A percentile compares a stretch with the other conserved stretches of the same genome.
Evolutionary conservation across 208 protist genomes (phyloP).

Genomic region (Trichomonas gallinae): DNA sequence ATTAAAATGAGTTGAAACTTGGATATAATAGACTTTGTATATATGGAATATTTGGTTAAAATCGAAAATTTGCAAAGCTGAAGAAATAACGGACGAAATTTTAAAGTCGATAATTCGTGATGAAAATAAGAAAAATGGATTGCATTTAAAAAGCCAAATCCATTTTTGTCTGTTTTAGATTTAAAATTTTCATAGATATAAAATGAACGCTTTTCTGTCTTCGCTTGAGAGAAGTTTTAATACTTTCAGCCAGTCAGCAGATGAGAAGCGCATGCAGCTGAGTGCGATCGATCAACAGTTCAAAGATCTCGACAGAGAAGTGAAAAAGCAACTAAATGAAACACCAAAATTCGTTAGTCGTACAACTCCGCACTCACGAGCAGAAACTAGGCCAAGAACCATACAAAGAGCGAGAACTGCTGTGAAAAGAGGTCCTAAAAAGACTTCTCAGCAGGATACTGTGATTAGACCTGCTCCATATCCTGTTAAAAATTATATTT

Average conservation of each 20-base stretch:
- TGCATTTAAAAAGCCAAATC: too few relatives aligned
- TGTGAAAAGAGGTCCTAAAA: background rate
- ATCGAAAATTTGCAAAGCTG: too few relatives aligned
- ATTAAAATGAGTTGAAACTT: too few relatives aligned
- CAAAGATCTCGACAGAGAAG: background rate
- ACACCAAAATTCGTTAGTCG: background rate
- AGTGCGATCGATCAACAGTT: background rate
- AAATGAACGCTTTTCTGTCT: background rate
- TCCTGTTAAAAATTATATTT: background rate
- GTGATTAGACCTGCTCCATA: background rate
- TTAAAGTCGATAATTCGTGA: too few relatives aligned
- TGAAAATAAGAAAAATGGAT: too few relatives aligned
- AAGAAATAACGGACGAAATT: too few relatives aligned
- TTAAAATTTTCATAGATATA: background rate
- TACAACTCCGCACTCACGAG: background rate
- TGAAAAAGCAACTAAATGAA: background rate
- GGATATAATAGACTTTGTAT: too few relatives aligned
- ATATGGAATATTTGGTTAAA: too few relatives aligned
- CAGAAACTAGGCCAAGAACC: background rate
- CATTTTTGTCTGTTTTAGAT: too few relatives aligned
- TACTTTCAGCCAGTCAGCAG: background rate
- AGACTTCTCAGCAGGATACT: background rate
- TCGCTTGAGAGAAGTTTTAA: background rate
- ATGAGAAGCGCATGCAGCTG: background rate
- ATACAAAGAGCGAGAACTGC: background rate